Conservation (phyloP, 2,329 filamentous ascomycete species). For the Cladophialophora bantiana region DNA sequence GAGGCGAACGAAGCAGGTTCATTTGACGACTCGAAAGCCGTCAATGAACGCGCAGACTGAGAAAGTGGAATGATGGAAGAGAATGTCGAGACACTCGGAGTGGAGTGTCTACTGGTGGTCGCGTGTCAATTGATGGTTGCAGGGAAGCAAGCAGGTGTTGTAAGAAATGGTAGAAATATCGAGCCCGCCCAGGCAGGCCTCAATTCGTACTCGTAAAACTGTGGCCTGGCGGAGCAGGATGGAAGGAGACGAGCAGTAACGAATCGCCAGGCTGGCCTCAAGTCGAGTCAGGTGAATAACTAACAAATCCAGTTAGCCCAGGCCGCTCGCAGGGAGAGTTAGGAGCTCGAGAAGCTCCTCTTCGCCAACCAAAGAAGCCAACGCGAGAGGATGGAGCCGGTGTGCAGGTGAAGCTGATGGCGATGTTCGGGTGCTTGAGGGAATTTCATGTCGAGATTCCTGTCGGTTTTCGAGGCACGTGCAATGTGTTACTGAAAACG, state of each 20-base stretch:
- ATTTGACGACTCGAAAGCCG: conserved; percentile 89
- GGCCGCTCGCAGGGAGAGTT: conserved; percentile 24
- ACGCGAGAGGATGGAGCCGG: conserved; percentile 2
- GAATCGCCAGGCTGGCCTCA: conserved; percentile 23
- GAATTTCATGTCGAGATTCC: conserved; percentile 25
- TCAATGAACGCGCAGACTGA: conserved; percentile 82
- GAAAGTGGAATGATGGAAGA: conserved; percentile 32
- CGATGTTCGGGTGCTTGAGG: conserved; percentile 31
- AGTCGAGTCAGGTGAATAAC: conserved; percentile 31
- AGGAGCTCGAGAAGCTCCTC: conserved; percentile 20
- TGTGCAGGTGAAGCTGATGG: conserved; percentile 9
- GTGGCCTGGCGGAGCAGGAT: conserved; percentile 33
- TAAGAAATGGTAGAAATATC: conserved; percentile 20
- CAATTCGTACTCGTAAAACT: conserved; percentile 38
- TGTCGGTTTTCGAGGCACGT: conserved; percentile 16
- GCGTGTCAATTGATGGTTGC: conserved; percentile 17
- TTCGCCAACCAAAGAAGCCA: conserved; percentile 30
- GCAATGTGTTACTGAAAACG: background rate
- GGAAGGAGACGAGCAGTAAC: conserved; percentile 27
- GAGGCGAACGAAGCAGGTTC: conserved; percentile 84
- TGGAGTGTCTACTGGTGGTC: conserved; percentile 37
- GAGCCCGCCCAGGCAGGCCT: conserved; percentile 8
- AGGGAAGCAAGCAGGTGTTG: conserved; percentile 19
- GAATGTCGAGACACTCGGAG: conserved; percentile 36
- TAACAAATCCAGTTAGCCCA: conserved; percentile 30